Percentiles rank a stretch among this genome's conserved stretches.
phyloP scores from a whole-genome alignment of 306 rosid genomes.

The Glycine latifolia region DNA sequence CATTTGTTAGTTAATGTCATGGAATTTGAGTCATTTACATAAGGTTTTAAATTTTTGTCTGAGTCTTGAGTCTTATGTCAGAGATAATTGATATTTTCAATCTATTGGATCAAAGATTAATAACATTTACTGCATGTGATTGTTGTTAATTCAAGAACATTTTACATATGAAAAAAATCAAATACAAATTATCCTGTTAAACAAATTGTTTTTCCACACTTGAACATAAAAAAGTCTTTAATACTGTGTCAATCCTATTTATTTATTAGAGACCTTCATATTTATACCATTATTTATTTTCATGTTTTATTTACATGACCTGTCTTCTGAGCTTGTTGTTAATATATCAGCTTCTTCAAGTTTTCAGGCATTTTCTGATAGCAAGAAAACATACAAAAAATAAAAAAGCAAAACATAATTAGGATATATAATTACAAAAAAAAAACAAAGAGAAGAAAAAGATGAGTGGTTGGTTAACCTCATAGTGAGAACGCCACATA shows the following conservation, averaged over 20 bases:
- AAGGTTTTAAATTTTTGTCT: background rate
- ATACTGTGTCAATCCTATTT: too few species aligned
- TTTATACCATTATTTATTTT: background rate
- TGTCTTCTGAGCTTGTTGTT: conserved; percentile 72
- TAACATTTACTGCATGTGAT: too few species aligned
- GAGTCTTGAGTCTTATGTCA: too few species aligned
- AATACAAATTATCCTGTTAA: too few species aligned
- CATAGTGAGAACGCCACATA: conserved; percentile 77
- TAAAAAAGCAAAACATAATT: background rate
- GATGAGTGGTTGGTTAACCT: conserved; percentile 54
- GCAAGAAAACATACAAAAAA: background rate
- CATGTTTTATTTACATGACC: conserved; percentile 60
- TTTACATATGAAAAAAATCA: too few species aligned
- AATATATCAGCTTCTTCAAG: conserved; percentile 60
- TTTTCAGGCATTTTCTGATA: conserved; percentile 72
- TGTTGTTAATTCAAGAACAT: too few species aligned
- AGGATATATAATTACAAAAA: too few species aligned
- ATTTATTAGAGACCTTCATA: too few species aligned
- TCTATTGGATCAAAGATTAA: too few species aligned
- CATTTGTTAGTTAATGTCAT: background rate
- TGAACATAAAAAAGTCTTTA: too few species aligned
- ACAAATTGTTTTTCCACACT: too few species aligned
- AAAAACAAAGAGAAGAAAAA: background rate
- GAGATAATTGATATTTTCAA: too few species aligned
- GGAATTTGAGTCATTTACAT: background rate